Conservation (phyloP, 1,139 yeast genomes). For the Zygoascus sp. region DNA sequence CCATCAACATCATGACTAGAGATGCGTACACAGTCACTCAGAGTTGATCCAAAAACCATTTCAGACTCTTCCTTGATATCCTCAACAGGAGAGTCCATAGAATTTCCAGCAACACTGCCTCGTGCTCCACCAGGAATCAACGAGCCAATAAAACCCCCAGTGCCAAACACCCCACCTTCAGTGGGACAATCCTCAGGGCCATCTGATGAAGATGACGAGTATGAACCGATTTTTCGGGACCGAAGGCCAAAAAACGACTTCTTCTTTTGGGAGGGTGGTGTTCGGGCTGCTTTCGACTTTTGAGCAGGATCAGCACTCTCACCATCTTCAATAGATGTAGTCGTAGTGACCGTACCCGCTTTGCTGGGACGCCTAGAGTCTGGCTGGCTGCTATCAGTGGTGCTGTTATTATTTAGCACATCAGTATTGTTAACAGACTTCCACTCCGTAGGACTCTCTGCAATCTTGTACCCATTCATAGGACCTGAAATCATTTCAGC, state of each 20-base stretch:
- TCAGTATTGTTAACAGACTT: not conserved
- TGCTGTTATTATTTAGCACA: not conserved
- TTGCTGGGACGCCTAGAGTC: not conserved
- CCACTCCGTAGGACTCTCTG: slow-evolving; percentile 16
- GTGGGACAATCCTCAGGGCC: not conserved
- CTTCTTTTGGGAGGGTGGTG: not conserved
- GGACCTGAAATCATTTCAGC: slow-evolving; percentile 16
- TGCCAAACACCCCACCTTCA: not conserved
- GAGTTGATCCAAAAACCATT: slow-evolving; percentile 59
- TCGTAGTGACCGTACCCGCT: not conserved
- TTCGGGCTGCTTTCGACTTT: not conserved
- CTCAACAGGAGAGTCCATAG: not conserved
- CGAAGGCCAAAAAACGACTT: slow-evolving; percentile 5
- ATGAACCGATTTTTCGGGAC: not conserved
- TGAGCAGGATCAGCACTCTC: not conserved
- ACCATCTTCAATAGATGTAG: not conserved
- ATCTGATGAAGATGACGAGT: slow-evolving; percentile 6
- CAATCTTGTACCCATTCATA: slow-evolving; percentile 17
- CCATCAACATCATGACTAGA: slow-evolving; percentile 37
- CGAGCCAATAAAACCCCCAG: not conserved
- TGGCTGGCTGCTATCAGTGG: not conserved
- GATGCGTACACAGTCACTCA: slow-evolving; percentile 52
- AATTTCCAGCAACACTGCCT: not conserved
- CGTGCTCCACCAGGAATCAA: not conserved
- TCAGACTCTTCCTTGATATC: not conserved